Evolutionary conservation across 805 yeast genomes (phyloP).

Genomic region (Myxozyma vanderwaltii): DNA sequence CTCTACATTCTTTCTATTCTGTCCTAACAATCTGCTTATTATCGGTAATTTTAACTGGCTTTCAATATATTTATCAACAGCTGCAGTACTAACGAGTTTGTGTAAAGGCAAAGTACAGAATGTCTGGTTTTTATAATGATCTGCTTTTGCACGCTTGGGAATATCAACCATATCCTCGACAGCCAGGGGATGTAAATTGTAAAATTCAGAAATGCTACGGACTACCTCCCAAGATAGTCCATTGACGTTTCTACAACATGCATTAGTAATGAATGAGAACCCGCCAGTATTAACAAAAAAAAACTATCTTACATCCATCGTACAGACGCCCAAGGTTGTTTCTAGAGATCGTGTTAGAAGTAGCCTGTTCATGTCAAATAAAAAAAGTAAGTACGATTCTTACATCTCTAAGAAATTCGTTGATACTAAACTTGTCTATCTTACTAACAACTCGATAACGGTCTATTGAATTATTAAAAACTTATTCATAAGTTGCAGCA

Average conservation of each 20-base stretch:
- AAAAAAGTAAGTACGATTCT: no score
- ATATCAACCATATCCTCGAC: conserved; percentile 65
- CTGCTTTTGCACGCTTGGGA: conserved; percentile 62
- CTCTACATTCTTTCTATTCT: conserved; percentile 23
- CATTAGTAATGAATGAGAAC: conserved; percentile 53
- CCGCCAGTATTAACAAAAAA: conserved; percentile 48
- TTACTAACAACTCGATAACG: conserved; percentile 50
- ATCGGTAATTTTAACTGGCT: conserved; percentile 2
- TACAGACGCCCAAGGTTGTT: conserved; percentile 32
- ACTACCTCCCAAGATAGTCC: conserved; percentile 67
- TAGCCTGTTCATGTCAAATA: no score
- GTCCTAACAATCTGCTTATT: conserved; percentile 2
- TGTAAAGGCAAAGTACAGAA: conserved; percentile 59
- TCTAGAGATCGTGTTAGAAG: not conserved
- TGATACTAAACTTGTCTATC: conserved; percentile 44
- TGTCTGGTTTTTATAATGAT: conserved; percentile 52
- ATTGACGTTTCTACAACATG: conserved; percentile 47
- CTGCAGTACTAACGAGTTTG: conserved; percentile 45
- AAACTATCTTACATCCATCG: conserved; percentile 38
- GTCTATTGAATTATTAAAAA: conserved; percentile 2
- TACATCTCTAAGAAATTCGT: conserved; percentile 19
- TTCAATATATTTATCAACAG: conserved; percentile 21
- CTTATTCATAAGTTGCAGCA: not conserved
- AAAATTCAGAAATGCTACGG: conserved; percentile 49
- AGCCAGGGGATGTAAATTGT: conserved; percentile 55